Evolutionary conservation across 2,329 filamentous ascomycete species (phyloP), one percentile per base, ranked within the genome.

Genomic region (Penicillium sp.): DNA sequence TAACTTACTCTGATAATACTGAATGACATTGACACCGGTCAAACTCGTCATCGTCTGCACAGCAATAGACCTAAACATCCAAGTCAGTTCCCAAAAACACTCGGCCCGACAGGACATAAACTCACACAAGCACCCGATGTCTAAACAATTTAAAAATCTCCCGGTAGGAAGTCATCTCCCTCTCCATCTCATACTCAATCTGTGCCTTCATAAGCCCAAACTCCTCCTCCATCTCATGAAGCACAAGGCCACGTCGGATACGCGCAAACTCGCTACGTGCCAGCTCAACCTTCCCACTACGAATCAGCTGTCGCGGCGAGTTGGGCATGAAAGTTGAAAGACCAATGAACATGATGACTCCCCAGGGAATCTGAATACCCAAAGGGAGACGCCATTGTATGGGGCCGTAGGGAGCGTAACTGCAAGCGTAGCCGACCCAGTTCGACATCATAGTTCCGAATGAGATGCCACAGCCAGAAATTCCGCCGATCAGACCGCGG

Each of bases 11-110:
- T 55, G 53, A 35, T 55, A 66, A 38, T 67, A 75, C 71, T 79
- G 81, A 36, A 84, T 83, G 1, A 84, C 82, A 61, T 84, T 84
- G 36, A 84, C 79, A 11, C 82, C 82, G 0, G 82, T 84, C 37
- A 84, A 63, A 59, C 75, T 78, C 0, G 82, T 84, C 78, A 84
- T 82, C 3, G 80, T 83, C 67, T 84, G 82, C 2, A 83, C 82
- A 2, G 78, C 78, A 61, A 84, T 80, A 1, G 78, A 80, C 19
- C 70, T 73, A 51, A 25, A 52, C n/a, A 44, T 3, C 16, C 42
- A 22, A 9, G 46, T 66, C n/a, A 67, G 62, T 46, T 25, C 17
- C 33, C 28, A 48, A 33, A 48, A 33, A 5, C 40, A 36, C 37
- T 6, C 28, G 40, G 9, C 2, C n/a, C n/a, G 19, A 40, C 14